Evolutionary conservation across 164 flowering plant genomes (phyloP).

Genomic region (Liquidambar formosana): DNA sequence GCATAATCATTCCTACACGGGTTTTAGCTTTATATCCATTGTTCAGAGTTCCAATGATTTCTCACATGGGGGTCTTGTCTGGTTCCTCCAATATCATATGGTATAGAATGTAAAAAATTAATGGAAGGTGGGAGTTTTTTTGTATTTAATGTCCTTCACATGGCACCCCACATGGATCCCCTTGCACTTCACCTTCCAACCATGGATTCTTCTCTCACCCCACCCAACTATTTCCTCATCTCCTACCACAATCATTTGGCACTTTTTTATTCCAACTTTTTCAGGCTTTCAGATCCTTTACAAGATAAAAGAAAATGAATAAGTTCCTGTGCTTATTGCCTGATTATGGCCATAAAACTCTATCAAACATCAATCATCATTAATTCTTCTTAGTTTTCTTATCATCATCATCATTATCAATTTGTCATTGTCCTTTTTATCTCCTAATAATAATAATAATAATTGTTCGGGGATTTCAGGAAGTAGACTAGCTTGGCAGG

Average conservation of each 20-base stretch:
- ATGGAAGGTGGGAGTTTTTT: constrained; percentile 21
- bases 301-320: no score
- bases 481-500: no score
- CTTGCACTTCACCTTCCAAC: background rate
- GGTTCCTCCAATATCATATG: constrained; percentile 18
- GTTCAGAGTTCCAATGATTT: constrained; percentile 32
- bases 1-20: constrained; percentile 13
- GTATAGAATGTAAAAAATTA: constrained; percentile 4
- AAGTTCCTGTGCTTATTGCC: no score
- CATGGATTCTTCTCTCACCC: background rate
- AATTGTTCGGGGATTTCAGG: no score
- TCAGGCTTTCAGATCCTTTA: no score
- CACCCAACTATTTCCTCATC: constrained; percentile 2
- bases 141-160: constrained; percentile 34
- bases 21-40: constrained; percentile 36
- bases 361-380: no score
- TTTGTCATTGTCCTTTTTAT: no score
- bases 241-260: constrained; percentile 15
- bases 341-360: no score
- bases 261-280: constrained; percentile 2
- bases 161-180: no score
- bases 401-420: no score
- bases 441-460: no score
- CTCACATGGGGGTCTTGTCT: constrained; percentile 42
- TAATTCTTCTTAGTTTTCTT: no score